phyloP scores from a whole-genome alignment of 1,139 yeast genomes.

The Geotrichum klebahnii region DNA sequence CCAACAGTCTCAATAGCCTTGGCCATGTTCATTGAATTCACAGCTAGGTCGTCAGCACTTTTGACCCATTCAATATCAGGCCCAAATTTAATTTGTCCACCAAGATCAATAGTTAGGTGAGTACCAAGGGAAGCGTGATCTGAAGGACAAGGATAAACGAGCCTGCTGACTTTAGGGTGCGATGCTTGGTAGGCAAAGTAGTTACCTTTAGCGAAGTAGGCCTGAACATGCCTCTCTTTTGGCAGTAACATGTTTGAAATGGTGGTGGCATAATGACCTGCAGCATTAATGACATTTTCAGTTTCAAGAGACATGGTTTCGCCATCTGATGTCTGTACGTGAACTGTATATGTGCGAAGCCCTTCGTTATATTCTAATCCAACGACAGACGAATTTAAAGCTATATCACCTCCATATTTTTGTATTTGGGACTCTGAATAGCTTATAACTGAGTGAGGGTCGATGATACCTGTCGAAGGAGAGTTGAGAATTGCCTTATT shows the following conservation, averaged over 20 bases:
- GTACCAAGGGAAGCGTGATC: slow-evolving; percentile 78
- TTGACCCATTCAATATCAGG: slow-evolving; percentile 86
- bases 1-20: slow-evolving; percentile 57
- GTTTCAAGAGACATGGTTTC: slow-evolving; percentile 49
- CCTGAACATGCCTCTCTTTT: slow-evolving; percentile 50
- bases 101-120: slow-evolving; percentile 78
- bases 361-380: slow-evolving; percentile 40
- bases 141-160: slow-evolving; percentile 76
- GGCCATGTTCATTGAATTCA: slow-evolving; percentile 45
- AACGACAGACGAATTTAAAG: slow-evolving; percentile 56
- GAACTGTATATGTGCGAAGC: slow-evolving; percentile 22
- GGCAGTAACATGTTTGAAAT: slow-evolving; percentile 70
- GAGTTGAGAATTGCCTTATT: slow-evolving; percentile 60
- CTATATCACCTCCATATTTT: slow-evolving; percentile 59
- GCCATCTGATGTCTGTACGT: slow-evolving; percentile 25
- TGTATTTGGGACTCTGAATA: slow-evolving; percentile 55
- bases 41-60: slow-evolving; percentile 38
- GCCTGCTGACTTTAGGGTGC: slow-evolving; percentile 42
- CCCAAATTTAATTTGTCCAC: slow-evolving; percentile 77
- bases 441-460: slow-evolving; percentile 70
- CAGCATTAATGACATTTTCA: slow-evolving; percentile 65
- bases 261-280: slow-evolving; percentile 70
- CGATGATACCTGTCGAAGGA: slow-evolving; percentile 82
- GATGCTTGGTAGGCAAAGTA: slow-evolving; percentile 58
- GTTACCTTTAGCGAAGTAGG: slow-evolving; percentile 78